Base-by-base conservation (phyloP, 2,329 filamentous ascomycete species). In the Trichoderma sp. region DNA sequence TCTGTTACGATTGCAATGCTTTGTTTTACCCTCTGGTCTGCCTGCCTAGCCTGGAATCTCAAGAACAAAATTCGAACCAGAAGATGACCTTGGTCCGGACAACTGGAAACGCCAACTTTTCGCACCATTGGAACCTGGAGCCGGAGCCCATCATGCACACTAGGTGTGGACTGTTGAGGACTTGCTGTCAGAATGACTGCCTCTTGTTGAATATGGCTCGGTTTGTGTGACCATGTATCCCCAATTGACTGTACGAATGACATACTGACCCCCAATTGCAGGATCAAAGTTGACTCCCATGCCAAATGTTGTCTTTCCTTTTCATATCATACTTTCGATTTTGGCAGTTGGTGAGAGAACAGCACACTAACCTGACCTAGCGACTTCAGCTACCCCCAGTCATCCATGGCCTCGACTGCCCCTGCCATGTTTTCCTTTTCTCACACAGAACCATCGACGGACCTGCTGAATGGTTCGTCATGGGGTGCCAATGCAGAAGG, bases 401-500 rank as follows among this genome's bases (percentile, higher is more conserved):
- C 81, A 74, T 78, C 80, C 68, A 78, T 85, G 78, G 75, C 81
- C 72, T 76, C 81, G 72, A 78, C 74, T 76, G 73, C 81, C 64
- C 77, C 77, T 70, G 81, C 81, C 75, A 80, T 84, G 75, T 84
- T 85, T 82, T 79, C 83, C 78, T 85, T 82, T 77, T 81, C 81
- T 81, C 83, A 85, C 74, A 83, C 83, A 82, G 84, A 82, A 83
- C 82, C 83, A 80, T 78, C 82, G 75, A 71, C 81, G 74, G 83
- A 85, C 80, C 80, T 83, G 75, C 78, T 84, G 67, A 76, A 76
- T 71, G 80, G 82, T 78, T 79, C 82, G 74, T 78, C 82, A 73
- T 87, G 84, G 84, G 83, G 81, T 71, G 74, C 81, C 74, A 77
- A 82, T 79, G 78, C 78, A 79, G 84, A 87, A 82, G 83, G 83